A percentile compares a stretch with the other conserved stretches of the same genome.
phyloP scores from a whole-genome alignment of 257 asterid species.

The Jaltomata sinuosa region DNA sequence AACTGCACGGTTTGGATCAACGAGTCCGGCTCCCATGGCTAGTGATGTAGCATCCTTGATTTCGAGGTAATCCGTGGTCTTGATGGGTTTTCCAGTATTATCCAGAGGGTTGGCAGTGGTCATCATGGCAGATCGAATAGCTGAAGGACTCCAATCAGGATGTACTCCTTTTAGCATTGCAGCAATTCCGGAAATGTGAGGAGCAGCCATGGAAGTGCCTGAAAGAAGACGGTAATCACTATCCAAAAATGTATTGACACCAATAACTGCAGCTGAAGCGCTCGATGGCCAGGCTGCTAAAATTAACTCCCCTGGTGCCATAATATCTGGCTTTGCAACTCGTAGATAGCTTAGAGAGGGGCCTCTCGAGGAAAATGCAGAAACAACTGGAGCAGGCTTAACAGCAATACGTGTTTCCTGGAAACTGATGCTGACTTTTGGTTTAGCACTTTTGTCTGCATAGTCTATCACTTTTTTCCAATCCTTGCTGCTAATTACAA shows the following conservation, averaged over 20 bases:
- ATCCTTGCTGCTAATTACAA: not conserved
- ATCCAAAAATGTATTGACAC: not conserved
- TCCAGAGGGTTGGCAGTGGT: not conserved
- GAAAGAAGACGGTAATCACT: not conserved
- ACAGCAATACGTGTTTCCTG: not conserved
- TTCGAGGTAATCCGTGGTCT: not conserved
- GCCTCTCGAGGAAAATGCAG: not conserved
- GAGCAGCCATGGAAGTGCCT: not conserved
- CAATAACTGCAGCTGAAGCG: not conserved
- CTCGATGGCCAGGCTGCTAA: not conserved
- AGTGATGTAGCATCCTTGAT: slow-evolving; percentile 2
- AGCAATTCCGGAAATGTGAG: not conserved
- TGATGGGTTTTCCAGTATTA: not conserved
- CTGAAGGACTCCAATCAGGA: not conserved
- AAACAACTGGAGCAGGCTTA: not conserved
- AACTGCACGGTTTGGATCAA: slow-evolving; percentile 12
- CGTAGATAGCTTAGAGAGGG: not conserved
- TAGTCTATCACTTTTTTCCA: not conserved
- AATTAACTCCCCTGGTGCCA: not conserved
- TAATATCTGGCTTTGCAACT: not conserved
- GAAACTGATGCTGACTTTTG: not conserved
- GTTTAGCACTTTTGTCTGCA: not conserved
- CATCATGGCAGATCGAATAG: not conserved
- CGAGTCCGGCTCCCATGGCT: slow-evolving; percentile 8
- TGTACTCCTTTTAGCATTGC: slow-evolving; percentile 2